A percentile compares a stretch with the other conserved stretches of the same genome.
These are phyloP conservation scores for Candida yuanshanica DNA, from an alignment of 805 yeast species.

Conservation along the genomic window DNA sequence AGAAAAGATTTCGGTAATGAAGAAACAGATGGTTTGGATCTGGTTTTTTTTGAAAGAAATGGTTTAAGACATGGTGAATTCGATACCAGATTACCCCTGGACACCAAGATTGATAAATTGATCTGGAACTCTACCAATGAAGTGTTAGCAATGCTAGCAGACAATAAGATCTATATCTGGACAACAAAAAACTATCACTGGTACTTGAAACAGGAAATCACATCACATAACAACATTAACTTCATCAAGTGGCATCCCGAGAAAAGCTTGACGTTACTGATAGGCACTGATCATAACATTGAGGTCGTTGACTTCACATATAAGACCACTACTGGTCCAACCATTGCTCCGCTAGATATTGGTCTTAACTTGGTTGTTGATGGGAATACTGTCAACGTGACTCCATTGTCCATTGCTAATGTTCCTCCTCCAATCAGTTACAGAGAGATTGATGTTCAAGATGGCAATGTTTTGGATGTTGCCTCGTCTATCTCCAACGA, in stretches of 20 bases:
- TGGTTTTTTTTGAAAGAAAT: conserved; percentile 86
- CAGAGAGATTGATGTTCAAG: conserved; percentile 52
- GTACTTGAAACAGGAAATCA: conserved; percentile 83
- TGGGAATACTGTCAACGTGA: conserved; percentile 62
- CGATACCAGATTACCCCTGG: conserved; percentile 53
- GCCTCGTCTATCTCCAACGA: conserved; percentile 60
- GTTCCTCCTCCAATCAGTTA: conserved; percentile 93
- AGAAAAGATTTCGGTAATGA: conserved; percentile 40
- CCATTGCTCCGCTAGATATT: conserved; percentile 57
- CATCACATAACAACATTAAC: conserved; percentile 21
- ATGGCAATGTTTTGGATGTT: conserved; percentile 50
- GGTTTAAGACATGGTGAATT: conserved; percentile 91
- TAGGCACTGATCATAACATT: conserved; percentile 48
- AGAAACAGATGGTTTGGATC: conserved; percentile 39
- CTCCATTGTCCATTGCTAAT: conserved; percentile 79
- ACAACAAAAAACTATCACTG: conserved; percentile 90
- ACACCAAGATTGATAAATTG: conserved; percentile 42
- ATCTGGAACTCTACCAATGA: conserved; percentile 84
- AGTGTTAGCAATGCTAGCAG: conserved; percentile 61
- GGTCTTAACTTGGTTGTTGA: conserved; percentile 83
- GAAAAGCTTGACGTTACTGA: conserved; percentile 68
- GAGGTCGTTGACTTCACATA: conserved; percentile 66
- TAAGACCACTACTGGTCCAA: conserved; percentile 62
- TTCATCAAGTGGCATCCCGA: conserved; percentile 84
- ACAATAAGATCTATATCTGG: conserved; percentile 76